Evolutionary conservation across 2,329 filamentous ascomycete species (phyloP).

Genomic region (Chaetothyriales sp.): DNA sequence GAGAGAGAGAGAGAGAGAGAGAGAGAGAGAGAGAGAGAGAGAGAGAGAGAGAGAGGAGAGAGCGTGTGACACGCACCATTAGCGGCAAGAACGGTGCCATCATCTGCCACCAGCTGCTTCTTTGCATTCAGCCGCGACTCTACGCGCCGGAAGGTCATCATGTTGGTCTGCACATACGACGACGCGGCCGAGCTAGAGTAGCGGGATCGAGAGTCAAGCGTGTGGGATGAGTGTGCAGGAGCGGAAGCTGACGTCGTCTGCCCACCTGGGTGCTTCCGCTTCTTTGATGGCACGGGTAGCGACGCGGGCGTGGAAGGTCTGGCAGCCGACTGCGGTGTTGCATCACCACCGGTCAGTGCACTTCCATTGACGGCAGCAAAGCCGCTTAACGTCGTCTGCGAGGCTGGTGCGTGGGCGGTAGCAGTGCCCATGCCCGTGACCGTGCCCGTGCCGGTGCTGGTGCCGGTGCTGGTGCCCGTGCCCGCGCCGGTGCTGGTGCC

Average conservation of each 20-base stretch:
- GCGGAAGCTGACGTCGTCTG: conserved; percentile 22
- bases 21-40: no score
- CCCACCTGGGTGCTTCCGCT: conserved; percentile 61
- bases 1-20: no score
- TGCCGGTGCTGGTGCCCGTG: conserved; percentile 1
- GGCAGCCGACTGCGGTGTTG: conserved; percentile 29
- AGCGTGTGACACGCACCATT: conserved; percentile 59
- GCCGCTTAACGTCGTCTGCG: not conserved
- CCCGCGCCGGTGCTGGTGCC: no score
- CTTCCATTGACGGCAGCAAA: conserved; percentile 1
- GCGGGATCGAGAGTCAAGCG: conserved; percentile 21
- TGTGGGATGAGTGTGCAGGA: conserved; percentile 8
- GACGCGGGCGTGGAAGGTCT: conserved; percentile 38
- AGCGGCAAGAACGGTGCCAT: conserved; percentile 67
- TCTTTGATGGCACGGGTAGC: conserved; percentile 49
- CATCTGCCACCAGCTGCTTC: conserved; percentile 72
- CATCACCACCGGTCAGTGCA: conserved; percentile 6
- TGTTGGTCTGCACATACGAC: conserved; percentile 51
- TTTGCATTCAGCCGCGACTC: conserved; percentile 52
- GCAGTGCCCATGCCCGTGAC: not conserved
- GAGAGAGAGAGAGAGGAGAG: no score
- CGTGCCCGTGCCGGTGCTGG: not conserved
- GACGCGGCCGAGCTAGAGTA: conserved; percentile 16
- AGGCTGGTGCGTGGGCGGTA: not conserved
- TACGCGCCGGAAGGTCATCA: conserved; percentile 73